Evolutionary conservation across 352 stramenopile genomes (phyloP), one percentile per base, ranked within the genome.

Genomic region (Globisporangium emineosum): DNA sequence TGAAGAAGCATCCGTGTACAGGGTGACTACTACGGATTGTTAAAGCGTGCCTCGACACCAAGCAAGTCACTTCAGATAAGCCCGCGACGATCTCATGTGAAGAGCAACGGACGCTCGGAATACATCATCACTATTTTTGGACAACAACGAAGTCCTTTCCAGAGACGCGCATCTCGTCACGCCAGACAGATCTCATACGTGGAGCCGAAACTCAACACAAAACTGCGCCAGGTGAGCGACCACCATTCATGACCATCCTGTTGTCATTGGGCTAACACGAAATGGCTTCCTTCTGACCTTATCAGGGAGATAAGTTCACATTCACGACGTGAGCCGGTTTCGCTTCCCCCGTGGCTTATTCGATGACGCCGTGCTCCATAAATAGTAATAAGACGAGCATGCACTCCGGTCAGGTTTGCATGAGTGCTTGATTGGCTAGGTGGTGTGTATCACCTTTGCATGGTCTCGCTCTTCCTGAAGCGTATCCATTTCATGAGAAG

Each of bases 161-260:
- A 50, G 17, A 62, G 65, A 68, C 75, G 73, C 25, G 60, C 56
- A 27, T 66, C 55, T 25, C 78, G 79, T 35, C 64, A 65, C 15
- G 61, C 71, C 29, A 61, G 76, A 45, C 70, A 67, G 21, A 60
- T 91, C 45, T 91, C 78, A 33, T 93, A 93, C 68, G 72, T 61
- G 0, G 80, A 89, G 27, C 84, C 84, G 50, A 93, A 91, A 62
- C 73, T 93, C 65, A 93, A 89, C 69, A 84, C 77, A 6, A 93
- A 93, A 64, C 78, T 93, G 32, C 84, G 84, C 21, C 79, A 91
- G 82, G 83, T 93, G 69, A 50, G 71, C 47, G 23, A 35, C 6
- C 47, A 2, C 17, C 57, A 17, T 17, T 21, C 30, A 45, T 64
- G 50, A 43, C 52, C 13, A 29, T 40, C 19, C 37, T 47, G 49